phyloP scores from a whole-genome alignment of 345 rosid species.

The Eutrema japonicum region DNA sequence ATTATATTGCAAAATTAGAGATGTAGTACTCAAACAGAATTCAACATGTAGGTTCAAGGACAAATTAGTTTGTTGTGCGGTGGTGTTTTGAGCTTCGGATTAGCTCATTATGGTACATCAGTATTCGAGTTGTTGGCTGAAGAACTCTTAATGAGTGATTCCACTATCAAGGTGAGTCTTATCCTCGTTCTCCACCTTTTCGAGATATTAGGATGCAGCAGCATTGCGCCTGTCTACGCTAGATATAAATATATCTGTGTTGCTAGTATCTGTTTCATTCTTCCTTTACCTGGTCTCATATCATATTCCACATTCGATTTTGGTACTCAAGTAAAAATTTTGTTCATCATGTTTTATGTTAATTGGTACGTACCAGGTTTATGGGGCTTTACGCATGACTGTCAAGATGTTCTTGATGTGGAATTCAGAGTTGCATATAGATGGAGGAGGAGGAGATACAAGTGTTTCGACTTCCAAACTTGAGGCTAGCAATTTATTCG shows the following conservation, averaged over 20 bases:
- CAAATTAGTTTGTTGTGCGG: slow-evolving; percentile 78
- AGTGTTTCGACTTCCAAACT: slow-evolving; percentile 83
- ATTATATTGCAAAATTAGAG: slow-evolving; percentile 33
- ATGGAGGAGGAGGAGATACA: slow-evolving; percentile 82
- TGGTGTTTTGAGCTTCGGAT: slow-evolving; percentile 91
- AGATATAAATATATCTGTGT: slow-evolving; percentile 9
- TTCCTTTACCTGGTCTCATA: slow-evolving; percentile 13
- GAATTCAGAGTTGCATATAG: slow-evolving; percentile 91
- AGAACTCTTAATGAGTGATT: slow-evolving; percentile 97
- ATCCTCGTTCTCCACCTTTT: slow-evolving; percentile 17
- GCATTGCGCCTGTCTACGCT: not conserved
- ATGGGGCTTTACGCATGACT: slow-evolving; percentile 97
- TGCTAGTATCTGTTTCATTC: slow-evolving; percentile 24
- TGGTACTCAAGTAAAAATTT: slow-evolving; percentile 1
- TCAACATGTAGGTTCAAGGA: slow-evolving; percentile 78
- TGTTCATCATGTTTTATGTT: slow-evolving; percentile 19
- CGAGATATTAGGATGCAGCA: slow-evolving; percentile 44
- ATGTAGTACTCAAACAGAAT: slow-evolving; percentile 39
- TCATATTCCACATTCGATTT: slow-evolving; percentile 17
- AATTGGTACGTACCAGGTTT: slow-evolving; percentile 59
- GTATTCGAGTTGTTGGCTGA: slow-evolving; percentile 97
- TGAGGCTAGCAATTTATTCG: slow-evolving; percentile 94
- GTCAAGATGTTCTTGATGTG: slow-evolving; percentile 99
- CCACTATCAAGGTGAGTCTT: slow-evolving; percentile 70
- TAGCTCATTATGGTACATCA: slow-evolving; percentile 85